These are phyloP conservation scores for Coemansia furcata DNA, from an alignment of 192 early-diverging fungal species.

Conservation along the genomic window DNA sequence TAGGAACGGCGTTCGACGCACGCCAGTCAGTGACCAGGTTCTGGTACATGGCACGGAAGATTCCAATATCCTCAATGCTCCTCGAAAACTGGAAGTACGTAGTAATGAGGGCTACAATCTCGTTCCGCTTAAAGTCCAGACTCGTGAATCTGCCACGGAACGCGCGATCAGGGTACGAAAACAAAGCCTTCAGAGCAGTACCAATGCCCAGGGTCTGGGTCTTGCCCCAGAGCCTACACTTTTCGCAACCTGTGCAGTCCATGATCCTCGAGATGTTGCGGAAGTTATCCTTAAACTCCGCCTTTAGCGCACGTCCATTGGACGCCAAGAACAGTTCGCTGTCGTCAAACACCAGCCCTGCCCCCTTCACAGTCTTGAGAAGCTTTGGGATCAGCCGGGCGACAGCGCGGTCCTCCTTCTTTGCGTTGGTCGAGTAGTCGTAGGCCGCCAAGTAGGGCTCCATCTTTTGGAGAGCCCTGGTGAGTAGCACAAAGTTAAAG, in stretches of 20 bases:
- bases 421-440: constrained; percentile 70
- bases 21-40: constrained; percentile 52
- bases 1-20: constrained; percentile 7
- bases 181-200: constrained; percentile 93
- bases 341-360: constrained; percentile 86
- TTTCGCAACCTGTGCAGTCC: constrained; percentile 99
- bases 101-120: constrained; percentile 90
- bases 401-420: constrained; percentile 55
- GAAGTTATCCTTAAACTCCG: constrained; percentile 89
- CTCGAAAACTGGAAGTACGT: constrained; percentile 86
- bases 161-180: constrained; percentile 80
- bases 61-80: constrained; percentile 74
- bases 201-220: constrained; percentile 93
- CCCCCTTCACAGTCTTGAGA: constrained; percentile 24
- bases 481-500: constrained; percentile 85
- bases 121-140: constrained; percentile 55
- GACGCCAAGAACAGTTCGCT: constrained; percentile 74
- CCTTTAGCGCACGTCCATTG: constrained; percentile 64
- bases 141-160: constrained; percentile 48
- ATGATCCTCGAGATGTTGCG: constrained; percentile 96
- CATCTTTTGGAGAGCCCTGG: constrained; percentile 85
- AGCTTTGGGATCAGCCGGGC: constrained; percentile 33
- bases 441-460: constrained; percentile 70
- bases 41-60: constrained; percentile 78
- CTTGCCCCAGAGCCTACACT: constrained; percentile 98